Conservation (phyloP, 306 rosid species). For the Castanea crenata region DNA sequence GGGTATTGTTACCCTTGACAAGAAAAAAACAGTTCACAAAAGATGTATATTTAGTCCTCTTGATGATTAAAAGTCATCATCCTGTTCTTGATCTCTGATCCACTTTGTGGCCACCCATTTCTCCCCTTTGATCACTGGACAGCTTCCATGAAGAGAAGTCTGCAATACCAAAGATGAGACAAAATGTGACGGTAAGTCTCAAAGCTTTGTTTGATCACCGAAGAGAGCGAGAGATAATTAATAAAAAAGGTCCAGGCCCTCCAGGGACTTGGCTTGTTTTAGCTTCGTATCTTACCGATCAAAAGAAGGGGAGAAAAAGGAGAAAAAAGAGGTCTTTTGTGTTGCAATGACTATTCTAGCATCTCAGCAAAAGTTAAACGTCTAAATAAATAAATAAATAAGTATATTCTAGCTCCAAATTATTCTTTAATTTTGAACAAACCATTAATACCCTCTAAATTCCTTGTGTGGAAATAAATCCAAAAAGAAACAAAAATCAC, state of each 20-base stretch:
- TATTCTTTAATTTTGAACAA: neutral
- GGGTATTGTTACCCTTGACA: neutral
- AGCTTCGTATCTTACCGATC: neutral
- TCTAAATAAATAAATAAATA: neutral
- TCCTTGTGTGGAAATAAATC: too few species aligned
- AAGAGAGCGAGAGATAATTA: neutral
- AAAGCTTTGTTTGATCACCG: neutral
- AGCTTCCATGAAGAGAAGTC: slow-evolving; percentile 71
- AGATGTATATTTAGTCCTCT: neutral
- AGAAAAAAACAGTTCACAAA: neutral
- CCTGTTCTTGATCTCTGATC: slow-evolving; percentile 44
- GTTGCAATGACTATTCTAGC: neutral
- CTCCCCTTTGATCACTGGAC: slow-evolving; percentile 65
- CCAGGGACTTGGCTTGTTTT: neutral
- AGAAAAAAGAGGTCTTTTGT: neutral
- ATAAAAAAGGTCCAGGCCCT: neutral
- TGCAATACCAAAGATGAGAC: slow-evolving; percentile 25
- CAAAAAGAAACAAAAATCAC: too few species aligned
- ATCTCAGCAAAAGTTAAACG: neutral
- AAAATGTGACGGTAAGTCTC: neutral
- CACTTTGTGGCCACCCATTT: slow-evolving; percentile 79
- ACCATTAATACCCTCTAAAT: neutral
- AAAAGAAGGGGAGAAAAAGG: neutral
- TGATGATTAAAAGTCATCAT: slow-evolving; percentile 1
- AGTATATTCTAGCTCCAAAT: neutral